phyloP scores from a whole-genome alignment of 768 basidiomycete genomes.

The Trametes punicea region DNA sequence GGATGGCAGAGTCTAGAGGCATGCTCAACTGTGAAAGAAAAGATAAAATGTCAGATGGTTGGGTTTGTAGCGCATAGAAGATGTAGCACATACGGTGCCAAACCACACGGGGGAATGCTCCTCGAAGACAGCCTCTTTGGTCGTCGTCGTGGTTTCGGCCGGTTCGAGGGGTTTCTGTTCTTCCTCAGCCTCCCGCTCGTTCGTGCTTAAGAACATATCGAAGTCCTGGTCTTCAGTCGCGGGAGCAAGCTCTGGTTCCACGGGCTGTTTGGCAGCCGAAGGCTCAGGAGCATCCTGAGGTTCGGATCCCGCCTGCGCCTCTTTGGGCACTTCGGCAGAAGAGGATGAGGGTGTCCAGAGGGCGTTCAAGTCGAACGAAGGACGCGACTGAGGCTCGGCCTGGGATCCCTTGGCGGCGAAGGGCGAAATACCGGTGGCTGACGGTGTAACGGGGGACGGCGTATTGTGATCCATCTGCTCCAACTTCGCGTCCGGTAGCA shows the following conservation, averaged over 20 bases:
- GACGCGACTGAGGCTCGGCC: conserved; percentile 42
- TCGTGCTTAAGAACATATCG: conserved; percentile 78
- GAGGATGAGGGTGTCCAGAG: conserved; percentile 51
- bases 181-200: conserved; percentile 38
- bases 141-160: conserved; percentile 32
- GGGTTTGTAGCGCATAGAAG: not conserved
- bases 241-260: conserved; percentile 35
- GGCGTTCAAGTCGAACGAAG: conserved; percentile 69
- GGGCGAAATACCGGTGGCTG: conserved; percentile 30
- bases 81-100: conserved; percentile 55
- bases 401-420: conserved; percentile 34
- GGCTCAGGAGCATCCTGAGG: conserved; percentile 25
- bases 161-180: conserved; percentile 7
- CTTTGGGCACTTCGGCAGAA: not conserved
- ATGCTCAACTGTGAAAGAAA: conserved; percentile 57
- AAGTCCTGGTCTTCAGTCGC: conserved; percentile 78
- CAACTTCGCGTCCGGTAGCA: not conserved
- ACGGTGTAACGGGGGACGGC: not conserved
- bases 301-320: not conserved
- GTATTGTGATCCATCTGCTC: not conserved
- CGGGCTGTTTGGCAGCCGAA: conserved; percentile 25
- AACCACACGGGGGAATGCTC: conserved; percentile 64
- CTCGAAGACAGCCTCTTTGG: conserved; percentile 50
- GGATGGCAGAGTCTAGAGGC: conserved; percentile 71
- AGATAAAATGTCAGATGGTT: conserved; percentile 3